Base-by-base conservation (phyloP, 805 yeast species). In the Wickerhamomyces mucosus region DNA sequence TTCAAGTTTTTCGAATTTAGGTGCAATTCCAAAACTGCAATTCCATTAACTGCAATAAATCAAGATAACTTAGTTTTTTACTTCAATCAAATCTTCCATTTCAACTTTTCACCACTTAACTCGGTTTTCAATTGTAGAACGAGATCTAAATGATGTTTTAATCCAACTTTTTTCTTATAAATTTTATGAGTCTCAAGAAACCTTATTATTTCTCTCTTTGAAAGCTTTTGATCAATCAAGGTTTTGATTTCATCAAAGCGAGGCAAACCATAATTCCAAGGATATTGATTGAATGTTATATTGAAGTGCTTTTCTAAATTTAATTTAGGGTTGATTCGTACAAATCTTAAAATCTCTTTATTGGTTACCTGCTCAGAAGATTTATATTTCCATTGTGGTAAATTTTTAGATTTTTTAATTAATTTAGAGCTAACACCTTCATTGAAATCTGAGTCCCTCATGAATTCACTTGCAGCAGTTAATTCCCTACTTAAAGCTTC, bases 241-340 rank as follows among this genome's bases (percentile, higher is more conserved):
- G 63, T 61, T 46, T 68, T 69, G 35, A 89, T 65, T 37, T 75
- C 80, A 22, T 52, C 40, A 55, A 81, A 84, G 10, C 72, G 63
- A 31, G 97, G 97, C 42, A 92, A 65, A 19, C 94, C 95, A 67
- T 74, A 79, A 47, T 71, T 59, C 59, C 46, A 43, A 15, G 67
- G 65, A 47, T 72, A 69, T 39, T 65, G 57, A 21, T 48, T 51
- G 56, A 63, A 69, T 14, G 67, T 59, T 25, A 56, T 50, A 26
- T 50, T 50, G 19, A 56, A 41, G 26, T 43, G 38, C 17, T 43
- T 43, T 15, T 51, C 51, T 29, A 50, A 52, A 26, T 55, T 33
- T 35, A 57, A 41, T 33, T 55, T 37, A 15, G 57, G 38, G 43
- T 50, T 40, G 18, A 45, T 21, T 36, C 44, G 32, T 58, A 50